These are phyloP conservation scores for Saturnispora besseyi DNA, from an alignment of 805 yeast genomes.

Conservation along the genomic window DNA sequence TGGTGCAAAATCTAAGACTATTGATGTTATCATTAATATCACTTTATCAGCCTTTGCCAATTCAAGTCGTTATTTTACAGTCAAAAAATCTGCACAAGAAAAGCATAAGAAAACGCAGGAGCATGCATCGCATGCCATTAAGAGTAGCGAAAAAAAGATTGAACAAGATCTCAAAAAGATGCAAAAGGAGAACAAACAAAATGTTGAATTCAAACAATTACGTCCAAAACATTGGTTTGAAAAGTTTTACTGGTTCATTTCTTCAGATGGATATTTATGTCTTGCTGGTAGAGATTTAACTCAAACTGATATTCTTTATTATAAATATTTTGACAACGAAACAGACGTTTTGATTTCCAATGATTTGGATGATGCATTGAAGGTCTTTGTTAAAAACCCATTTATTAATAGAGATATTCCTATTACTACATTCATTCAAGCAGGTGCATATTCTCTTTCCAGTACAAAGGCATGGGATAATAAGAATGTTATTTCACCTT, in stretches of 20 bases:
- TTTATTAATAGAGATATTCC: constrained; percentile 62
- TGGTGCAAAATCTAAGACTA: constrained; percentile 16
- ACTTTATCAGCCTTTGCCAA: constrained; percentile 77
- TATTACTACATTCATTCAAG: constrained; percentile 82
- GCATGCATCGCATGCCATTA: constrained; percentile 68
- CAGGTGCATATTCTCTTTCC: constrained; percentile 76
- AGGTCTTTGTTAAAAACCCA: constrained; percentile 78
- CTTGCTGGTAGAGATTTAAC: constrained; percentile 76
- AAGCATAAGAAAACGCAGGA: constrained; percentile 76
- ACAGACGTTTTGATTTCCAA: constrained; percentile 67
- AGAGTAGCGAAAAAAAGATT: constrained; percentile 73
- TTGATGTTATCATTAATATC: constrained; percentile 60
- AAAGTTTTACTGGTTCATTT: constrained; percentile 88
- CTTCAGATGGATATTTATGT: constrained; percentile 80
- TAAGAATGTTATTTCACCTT: constrained; percentile 72
- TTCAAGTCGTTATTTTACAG: constrained; percentile 71
- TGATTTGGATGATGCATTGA: constrained; percentile 64
- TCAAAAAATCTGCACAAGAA: constrained; percentile 62
- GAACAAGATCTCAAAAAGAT: constrained; percentile 60
- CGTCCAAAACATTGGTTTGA: constrained; percentile 86
- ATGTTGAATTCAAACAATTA: constrained; percentile 41
- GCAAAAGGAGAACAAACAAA: constrained; percentile 46
- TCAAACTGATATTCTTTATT: constrained; percentile 74
- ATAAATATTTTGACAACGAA: constrained; percentile 59
- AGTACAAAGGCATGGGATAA: constrained; percentile 86